Base-by-base conservation (phyloP, 805 yeast species). In the Teunomyces kruisii region DNA sequence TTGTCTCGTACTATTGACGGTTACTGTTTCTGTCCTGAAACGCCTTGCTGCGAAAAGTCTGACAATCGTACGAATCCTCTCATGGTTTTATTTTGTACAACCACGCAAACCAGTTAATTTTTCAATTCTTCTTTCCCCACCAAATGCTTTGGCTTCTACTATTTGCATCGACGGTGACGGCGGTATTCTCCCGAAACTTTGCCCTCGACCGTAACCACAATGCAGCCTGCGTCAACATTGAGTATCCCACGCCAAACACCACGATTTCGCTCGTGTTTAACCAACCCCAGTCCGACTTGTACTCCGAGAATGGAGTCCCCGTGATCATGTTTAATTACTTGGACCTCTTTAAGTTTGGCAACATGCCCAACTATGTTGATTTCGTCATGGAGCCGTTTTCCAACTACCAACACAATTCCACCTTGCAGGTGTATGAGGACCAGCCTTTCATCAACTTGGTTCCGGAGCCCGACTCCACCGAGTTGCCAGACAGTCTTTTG, bases 311-410 rank as follows among this genome's bases (percentile, higher is more conserved):
- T 16, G 46, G 40, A 17, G 24, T 46, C 19, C 50, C 53, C 5
- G 39, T 49, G 13, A 26, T 46, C 15, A 36, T 49, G 7, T 49
- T 46, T 43, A 32, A 49, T 43, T 49, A 49, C 50, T 36, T 46
- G 46, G 53, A 49, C 30, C 26, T 46, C 14, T 32, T 31, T 16
- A 46, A 46, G 30, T 39, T 43, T 36, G 12, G 29, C 19, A 49
- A 49, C 32, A 22, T 49, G 30, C 53, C 53, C 24, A 30, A 39
- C 43, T 44, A 40, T 16, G 41, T 39, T 14, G 29, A 26, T n/a
- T 49, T 49, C 28, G 28, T 44, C 30, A 40, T 42, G 32, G 32
- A 44, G 9, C 36, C 48, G 6, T 42, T 33, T 27, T 17, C 39
- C 36, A 39, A 42, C 30, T 22, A 29, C 19, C 14, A 15, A 31